phyloP scores from a whole-genome alignment of 768 basidiomycete species.

The Flagelloscypha sp. region DNA sequence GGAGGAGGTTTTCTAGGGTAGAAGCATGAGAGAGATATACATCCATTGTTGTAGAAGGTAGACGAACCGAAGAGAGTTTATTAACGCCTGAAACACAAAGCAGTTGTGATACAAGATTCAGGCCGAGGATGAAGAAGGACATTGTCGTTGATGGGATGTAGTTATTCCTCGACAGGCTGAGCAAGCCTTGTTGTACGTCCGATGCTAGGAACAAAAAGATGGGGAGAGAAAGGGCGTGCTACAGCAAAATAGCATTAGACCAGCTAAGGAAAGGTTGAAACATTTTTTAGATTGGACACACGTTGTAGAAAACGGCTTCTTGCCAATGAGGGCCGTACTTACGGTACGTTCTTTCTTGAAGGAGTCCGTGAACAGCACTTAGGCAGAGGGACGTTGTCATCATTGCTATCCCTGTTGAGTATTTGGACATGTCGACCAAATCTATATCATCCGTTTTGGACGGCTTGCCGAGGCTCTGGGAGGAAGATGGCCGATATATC shows the following conservation, averaged over 20 bases:
- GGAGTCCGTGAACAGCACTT: constrained; percentile 58
- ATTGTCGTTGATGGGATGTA: constrained; percentile 22
- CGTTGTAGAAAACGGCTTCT: constrained; percentile 80
- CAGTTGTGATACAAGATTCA: constrained; percentile 67
- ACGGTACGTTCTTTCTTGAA: constrained; percentile 72
- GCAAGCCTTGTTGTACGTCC: constrained; percentile 48
- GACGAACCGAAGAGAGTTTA: constrained; percentile 63
- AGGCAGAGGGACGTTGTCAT: constrained; percentile 58
- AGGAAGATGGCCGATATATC: constrained; percentile 43
- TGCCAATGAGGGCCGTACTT: constrained; percentile 74
- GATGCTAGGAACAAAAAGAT: constrained; percentile 56
- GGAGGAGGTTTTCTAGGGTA: constrained; percentile 56
- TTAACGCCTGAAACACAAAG: constrained; percentile 83
- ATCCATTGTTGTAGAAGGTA: neutral
- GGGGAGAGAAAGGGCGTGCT: constrained; percentile 80
- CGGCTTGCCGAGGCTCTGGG: constrained; percentile 14
- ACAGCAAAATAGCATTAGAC: constrained; percentile 1
- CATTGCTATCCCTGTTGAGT: constrained; percentile 61
- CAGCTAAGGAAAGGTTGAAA: neutral
- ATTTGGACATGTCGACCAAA: constrained; percentile 34
- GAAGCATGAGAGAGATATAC: neutral
- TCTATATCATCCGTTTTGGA: constrained; percentile 10
- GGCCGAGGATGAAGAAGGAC: constrained; percentile 49
- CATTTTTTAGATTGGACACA: constrained; percentile 21
- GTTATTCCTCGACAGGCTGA: constrained; percentile 33